Evolutionary conservation across 768 basidiomycete genomes (phyloP), one percentile per base, ranked within the genome.

Genomic region (Suillus paluster): DNA sequence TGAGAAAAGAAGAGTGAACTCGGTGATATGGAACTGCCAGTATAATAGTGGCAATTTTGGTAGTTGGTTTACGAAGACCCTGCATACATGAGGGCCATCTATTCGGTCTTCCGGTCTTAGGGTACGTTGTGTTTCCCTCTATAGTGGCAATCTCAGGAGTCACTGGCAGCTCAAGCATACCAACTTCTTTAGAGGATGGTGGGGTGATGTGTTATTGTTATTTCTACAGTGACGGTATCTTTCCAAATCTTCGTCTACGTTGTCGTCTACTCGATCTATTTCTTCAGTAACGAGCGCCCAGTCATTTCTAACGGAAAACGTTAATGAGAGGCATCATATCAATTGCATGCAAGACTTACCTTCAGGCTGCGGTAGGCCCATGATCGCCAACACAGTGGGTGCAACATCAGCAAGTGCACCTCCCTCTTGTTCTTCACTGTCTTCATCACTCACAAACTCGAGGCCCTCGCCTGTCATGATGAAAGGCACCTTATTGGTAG

Each of bases 401-500:
- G 95, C 95, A 57, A 97, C 94, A 74, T 97, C 95, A 65, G 91
- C 91, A 66, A 96, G 75, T 48, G 94, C 91, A 23, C 92, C 92
- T 53, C 80, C 82, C 67, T 92, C 91, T 59, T 84, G 83, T 17
- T 80, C 79, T 38, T 78, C 81, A 38, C 77, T 81, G 12, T 78
- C 82, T 66, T 75, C 76, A 58, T 88, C 86, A 62, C 78, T 73
- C 41, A 73, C 65, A 64, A 92, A 89, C 64, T 76, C 77, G 57
- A 87, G 80, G 56, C 78, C 82, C 67, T 86, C 79, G 7, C 87
- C 91, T 8, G 89, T 87, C 78, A 94, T 87, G 68, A 97, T 94
- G 80, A 97, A 94, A 15, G 95, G 95, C 10, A 97, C 95, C 52
- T 77, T 68, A 77, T 94, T 96, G 61, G 90, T 93, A 42, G 91